Percentiles rank a stretch among this genome's conserved stretches.
Conservation (phyloP, 108 stramenopile genomes). For the Nitzschia inconspicua region DNA sequence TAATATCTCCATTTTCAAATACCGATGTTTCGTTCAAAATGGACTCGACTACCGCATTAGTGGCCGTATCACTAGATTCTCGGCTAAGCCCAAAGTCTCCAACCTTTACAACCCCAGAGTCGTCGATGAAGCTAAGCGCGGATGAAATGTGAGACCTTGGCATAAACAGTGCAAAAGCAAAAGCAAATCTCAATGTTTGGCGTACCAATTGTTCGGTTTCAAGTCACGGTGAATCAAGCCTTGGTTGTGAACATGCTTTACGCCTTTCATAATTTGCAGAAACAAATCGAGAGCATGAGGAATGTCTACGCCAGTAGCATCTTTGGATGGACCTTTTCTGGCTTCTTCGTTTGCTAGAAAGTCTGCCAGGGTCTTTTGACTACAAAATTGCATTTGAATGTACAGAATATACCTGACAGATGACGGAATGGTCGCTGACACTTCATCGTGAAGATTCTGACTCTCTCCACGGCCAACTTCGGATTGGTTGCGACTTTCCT, state of each 20-base stretch:
- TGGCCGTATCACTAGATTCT: conserved; percentile 42
- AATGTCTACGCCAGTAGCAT: conserved; percentile 51
- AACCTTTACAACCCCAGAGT: conserved; percentile 72
- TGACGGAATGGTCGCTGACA: neutral
- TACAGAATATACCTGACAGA: conserved; percentile 66
- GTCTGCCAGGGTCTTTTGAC: conserved; percentile 82
- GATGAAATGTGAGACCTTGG: too few species aligned
- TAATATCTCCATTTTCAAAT: conserved; percentile 49
- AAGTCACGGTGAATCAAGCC: conserved; percentile 95
- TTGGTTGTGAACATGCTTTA: conserved; percentile 89
- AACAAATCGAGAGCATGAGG: conserved; percentile 78
- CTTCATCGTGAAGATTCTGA: neutral
- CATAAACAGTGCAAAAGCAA: too few species aligned
- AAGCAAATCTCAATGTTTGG: conserved; percentile 43
- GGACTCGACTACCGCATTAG: conserved; percentile 10
- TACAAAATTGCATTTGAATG: conserved; percentile 98
- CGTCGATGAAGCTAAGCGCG: conserved; percentile 89
- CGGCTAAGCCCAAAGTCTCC: conserved; percentile 86
- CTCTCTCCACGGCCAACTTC: conserved; percentile 1
- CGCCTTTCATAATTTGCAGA: conserved; percentile 86
- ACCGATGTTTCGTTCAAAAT: conserved; percentile 4
- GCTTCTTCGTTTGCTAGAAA: conserved; percentile 64
- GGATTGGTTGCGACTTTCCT: conserved; percentile 9
- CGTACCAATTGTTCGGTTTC: conserved; percentile 88
- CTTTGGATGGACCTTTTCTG: conserved; percentile 32